These are phyloP conservation scores for Gloeopeniophorella convolvens DNA, from an alignment of 768 basidiomycete species.

Conservation along the genomic window DNA sequence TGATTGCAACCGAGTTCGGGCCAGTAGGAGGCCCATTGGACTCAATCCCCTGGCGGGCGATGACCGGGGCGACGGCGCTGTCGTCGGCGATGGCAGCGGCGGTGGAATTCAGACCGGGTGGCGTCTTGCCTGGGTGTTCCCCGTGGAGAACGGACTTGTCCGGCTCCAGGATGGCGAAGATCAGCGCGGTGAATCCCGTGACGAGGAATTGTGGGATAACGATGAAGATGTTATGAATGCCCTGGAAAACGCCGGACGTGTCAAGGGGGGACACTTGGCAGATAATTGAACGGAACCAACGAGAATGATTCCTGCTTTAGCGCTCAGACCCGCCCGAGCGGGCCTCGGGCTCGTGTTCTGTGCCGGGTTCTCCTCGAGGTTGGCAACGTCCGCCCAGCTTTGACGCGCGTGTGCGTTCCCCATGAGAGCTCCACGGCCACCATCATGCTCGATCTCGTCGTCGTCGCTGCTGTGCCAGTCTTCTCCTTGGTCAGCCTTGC, in stretches of 20 bases:
- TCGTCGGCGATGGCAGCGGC: not conserved
- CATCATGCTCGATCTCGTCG: slow-evolving; percentile 19
- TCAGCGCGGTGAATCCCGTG: slow-evolving; percentile 74
- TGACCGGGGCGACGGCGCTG: not conserved
- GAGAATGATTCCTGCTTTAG: slow-evolving; percentile 84
- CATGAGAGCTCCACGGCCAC: slow-evolving; percentile 13
- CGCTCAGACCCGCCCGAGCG: slow-evolving; percentile 41
- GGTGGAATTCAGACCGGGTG: slow-evolving; percentile 4
- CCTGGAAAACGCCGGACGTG: slow-evolving; percentile 37
- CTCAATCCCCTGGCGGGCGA: slow-evolving; percentile 15
- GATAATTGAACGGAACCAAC: slow-evolving; percentile 37
- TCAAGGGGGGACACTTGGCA: not conserved
- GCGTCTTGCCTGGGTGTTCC: slow-evolving; percentile 11
- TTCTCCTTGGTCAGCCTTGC: slow-evolving; percentile 25
- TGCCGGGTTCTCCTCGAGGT: not conserved
- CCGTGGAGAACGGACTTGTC: slow-evolving; percentile 33
- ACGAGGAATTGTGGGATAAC: slow-evolving; percentile 94
- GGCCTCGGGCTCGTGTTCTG: not conserved
- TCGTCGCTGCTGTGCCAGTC: slow-evolving; percentile 26
- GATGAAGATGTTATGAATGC: slow-evolving; percentile 92
- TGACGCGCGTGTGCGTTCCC: slow-evolving; percentile 16
- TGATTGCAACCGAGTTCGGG: slow-evolving; percentile 35
- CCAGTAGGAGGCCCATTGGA: slow-evolving; percentile 21
- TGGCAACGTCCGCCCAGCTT: slow-evolving; percentile 16
- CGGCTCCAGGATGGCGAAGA: slow-evolving; percentile 84